Evolutionary conservation across 2,329 filamentous ascomycete species (phyloP), one percentile per base, ranked within the genome.

Genomic region (Colletotrichum sidae): DNA sequence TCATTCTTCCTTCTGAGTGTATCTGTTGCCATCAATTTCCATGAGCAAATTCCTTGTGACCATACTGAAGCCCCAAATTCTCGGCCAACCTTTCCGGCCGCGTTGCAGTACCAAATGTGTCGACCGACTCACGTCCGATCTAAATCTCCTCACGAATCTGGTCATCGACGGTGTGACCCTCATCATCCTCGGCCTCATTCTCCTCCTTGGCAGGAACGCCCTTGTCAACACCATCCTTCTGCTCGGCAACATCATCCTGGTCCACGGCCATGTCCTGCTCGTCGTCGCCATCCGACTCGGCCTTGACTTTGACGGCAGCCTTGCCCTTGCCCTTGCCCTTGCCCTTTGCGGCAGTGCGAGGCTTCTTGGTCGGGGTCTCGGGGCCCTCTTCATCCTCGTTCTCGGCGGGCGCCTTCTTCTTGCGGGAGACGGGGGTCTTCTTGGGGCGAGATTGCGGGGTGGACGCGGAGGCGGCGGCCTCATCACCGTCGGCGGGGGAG

Each of bases 341-440:
- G 46, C 5, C 25, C 25, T 25, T 25, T 4, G 25, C 25, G 25
- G 25, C 35, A 10, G 50, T 52, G 46, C 63, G 63, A 8, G 57
- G 34, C 17, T 60, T 60, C 47, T 49, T 65, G 25, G 42, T 38
- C 1, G 63, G 63, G 10, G 63, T 53, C 15, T 50, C 58, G 15
- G 37, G 35, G 12, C 63, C 42, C 11, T 37, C 44, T 13, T 51
- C 60, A 1, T 33, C 58, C 4, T 33, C 58, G 13, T 47, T 47
- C 10, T 57, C 47, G 7, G 33, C 41, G 25, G 53, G 51, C 6
- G 47, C 35, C 53, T 63, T 66, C 47, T 66, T 66, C 53, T 63
- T 66, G 47, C 57, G 63, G 34, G 58, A 49, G 25, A 2, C 54
- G 35, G 57, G 39, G 4, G 41, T 17, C 39, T 65, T 65, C 44